phyloP scores from a whole-genome alignment of 164 flowering plant genomes.

The grape (Vitis vinifera) region DNA sequence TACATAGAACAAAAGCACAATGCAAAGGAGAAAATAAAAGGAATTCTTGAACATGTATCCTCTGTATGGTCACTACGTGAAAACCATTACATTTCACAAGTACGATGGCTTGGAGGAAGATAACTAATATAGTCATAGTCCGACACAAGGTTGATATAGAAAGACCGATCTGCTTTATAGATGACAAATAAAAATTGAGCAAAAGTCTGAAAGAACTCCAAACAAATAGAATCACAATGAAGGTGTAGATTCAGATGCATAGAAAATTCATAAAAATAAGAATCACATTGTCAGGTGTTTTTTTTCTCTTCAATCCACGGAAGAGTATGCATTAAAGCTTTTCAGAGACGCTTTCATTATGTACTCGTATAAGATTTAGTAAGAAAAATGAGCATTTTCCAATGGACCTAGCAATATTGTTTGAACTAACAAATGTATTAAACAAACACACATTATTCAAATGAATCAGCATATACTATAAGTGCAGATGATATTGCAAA shows the following conservation, averaged over 20 bases:
- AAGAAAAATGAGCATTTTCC: too few species aligned
- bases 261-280: background rate
- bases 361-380: too few species aligned
- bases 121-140: constrained; percentile 48
- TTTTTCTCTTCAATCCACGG: too few species aligned
- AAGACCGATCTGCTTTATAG: constrained; percentile 35
- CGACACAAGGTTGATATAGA: constrained; percentile 43
- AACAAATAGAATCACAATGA: too few species aligned
- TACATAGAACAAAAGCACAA: background rate
- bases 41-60: constrained; percentile 5
- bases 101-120: constrained; percentile 13
- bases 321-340: too few species aligned
- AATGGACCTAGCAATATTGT: too few species aligned
- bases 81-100: constrained; percentile 11
- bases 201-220: background rate
- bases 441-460: too few species aligned
- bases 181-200: constrained; percentile 16
- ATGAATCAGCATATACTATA: too few species aligned
- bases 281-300: background rate
- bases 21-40: background rate
- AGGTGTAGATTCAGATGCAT: too few species aligned
- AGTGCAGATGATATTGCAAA: too few species aligned
- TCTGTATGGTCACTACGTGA: constrained; percentile 25
- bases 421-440: too few species aligned
- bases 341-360: too few species aligned